Conservation (phyloP, 331 rosid species). For the Malus hybrid region DNA sequence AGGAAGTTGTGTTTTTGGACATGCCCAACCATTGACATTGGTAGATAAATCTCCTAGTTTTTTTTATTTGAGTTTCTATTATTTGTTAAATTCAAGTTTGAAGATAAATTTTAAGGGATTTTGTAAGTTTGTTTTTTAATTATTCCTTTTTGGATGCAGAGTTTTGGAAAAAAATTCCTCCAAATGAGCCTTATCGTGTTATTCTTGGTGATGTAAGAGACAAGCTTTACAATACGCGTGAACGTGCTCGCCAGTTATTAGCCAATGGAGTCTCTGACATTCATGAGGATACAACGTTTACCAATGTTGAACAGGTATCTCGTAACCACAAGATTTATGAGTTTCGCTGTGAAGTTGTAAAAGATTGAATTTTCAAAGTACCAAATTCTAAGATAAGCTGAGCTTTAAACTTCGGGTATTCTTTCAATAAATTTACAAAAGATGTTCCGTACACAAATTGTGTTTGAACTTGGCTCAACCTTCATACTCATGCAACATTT, state of each 20-base stretch:
- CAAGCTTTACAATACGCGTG: slow-evolving; percentile 88
- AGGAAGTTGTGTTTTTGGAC: neutral
- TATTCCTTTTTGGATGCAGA: slow-evolving; percentile 43
- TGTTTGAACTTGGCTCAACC: neutral
- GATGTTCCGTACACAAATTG: neutral
- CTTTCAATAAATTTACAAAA: neutral
- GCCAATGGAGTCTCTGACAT: slow-evolving; percentile 75
- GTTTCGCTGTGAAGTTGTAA: neutral
- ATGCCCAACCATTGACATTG: neutral
- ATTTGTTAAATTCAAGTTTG: neutral
- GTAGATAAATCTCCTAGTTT: neutral
- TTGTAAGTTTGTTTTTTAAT: neutral
- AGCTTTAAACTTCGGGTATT: neutral
- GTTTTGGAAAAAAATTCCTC: slow-evolving; percentile 97
- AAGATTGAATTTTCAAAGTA: neutral
- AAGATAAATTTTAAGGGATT: neutral
- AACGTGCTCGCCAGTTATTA: slow-evolving; percentile 86
- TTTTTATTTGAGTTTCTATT: neutral
- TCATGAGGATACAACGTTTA: slow-evolving; percentile 69
- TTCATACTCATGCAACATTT: slow-evolving; percentile 1
- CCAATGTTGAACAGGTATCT: slow-evolving; percentile 88
- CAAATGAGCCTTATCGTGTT: slow-evolving; percentile 97
- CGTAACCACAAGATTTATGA: neutral
- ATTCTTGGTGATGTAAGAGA: slow-evolving; percentile 95
- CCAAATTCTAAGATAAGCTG: neutral